Evolutionary conservation across 2,329 filamentous ascomycete genomes (phyloP).

Genomic region (Teratosphaeria pseudoeucalypti): DNA sequence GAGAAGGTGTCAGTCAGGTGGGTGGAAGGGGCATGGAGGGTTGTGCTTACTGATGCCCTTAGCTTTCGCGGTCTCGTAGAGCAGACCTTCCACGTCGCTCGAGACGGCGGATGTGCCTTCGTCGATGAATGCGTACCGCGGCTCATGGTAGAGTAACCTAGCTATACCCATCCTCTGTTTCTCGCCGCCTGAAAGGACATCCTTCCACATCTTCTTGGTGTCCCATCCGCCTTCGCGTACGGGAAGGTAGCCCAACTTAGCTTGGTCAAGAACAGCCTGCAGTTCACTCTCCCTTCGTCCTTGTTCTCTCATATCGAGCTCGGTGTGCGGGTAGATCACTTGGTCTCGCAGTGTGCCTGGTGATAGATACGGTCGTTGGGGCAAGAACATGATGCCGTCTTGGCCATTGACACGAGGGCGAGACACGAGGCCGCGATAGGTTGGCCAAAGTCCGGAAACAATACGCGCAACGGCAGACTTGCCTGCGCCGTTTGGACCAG

Average conservation of each 20-base stretch:
- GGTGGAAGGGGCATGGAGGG: not conserved
- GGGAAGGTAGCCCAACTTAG: slow-evolving; percentile 77
- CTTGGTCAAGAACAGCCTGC: slow-evolving; percentile 67
- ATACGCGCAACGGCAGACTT: slow-evolving; percentile 84
- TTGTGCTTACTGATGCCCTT: slow-evolving; percentile 72
- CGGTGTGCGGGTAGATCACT: slow-evolving; percentile 93
- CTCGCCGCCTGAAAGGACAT: slow-evolving; percentile 91
- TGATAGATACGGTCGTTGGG: slow-evolving; percentile 84
- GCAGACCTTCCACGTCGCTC: slow-evolving; percentile 81
- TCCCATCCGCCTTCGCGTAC: slow-evolving; percentile 94
- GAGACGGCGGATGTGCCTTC: slow-evolving; percentile 93
- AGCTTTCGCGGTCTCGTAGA: slow-evolving; percentile 90
- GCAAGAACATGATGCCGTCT: slow-evolving; percentile 97
- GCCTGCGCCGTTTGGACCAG: slow-evolving; percentile 86
- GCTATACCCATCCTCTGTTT: slow-evolving; percentile 94
- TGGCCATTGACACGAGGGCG: slow-evolving; percentile 59
- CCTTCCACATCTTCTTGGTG: slow-evolving; percentile 95
- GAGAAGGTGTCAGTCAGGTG: not conserved
- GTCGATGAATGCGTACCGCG: slow-evolving; percentile 85
- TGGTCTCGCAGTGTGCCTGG: slow-evolving; percentile 91
- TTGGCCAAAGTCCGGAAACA: slow-evolving; percentile 87
- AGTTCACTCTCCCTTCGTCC: slow-evolving; percentile 70
- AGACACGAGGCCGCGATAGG: slow-evolving; percentile 85
- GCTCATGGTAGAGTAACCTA: slow-evolving; percentile 85
- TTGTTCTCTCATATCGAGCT: slow-evolving; percentile 81